Conservation (phyloP, 2,329 filamentous ascomycete species). For the Ceratocystiopsis brevicomis region DNA sequence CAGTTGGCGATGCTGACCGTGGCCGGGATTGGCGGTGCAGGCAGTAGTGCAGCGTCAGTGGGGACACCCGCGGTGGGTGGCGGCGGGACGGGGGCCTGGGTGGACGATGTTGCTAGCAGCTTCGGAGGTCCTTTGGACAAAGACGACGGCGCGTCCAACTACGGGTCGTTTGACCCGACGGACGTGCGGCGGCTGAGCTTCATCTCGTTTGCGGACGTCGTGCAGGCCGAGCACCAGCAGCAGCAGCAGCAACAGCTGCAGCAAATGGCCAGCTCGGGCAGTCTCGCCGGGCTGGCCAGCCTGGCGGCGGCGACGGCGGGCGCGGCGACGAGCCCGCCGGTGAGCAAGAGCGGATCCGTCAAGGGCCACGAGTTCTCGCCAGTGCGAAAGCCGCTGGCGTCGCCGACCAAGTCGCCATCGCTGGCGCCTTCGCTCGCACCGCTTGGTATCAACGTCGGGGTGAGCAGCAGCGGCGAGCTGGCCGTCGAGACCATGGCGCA, state of each 20-base stretch:
- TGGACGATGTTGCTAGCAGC: conserved; percentile 34
- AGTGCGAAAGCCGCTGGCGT: conserved; percentile 38
- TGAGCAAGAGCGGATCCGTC: conserved; percentile 55
- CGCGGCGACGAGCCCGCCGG: conserved; percentile 48
- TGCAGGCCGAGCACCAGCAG: conserved; percentile 53
- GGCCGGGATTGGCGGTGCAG: conserved; percentile 22
- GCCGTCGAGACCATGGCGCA: conserved; percentile 91
- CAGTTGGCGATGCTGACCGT: conserved; percentile 48
- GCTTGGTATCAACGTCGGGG: neutral
- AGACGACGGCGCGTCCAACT: conserved; percentile 49
- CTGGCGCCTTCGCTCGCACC: conserved; percentile 10
- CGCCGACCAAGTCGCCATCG: conserved; percentile 24
- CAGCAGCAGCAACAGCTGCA: conserved; percentile 8
- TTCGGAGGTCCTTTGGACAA: conserved; percentile 26
- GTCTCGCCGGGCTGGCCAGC: conserved; percentile 45
- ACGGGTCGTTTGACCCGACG: conserved; percentile 55
- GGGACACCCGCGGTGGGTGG: conserved; percentile 15
- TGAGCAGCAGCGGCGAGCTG: conserved; percentile 36
- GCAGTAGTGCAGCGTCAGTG: no score
- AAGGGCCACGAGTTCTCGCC: conserved; percentile 58
- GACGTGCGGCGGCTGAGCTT: conserved; percentile 78
- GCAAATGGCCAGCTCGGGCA: conserved; percentile 20
- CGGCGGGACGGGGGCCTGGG: conserved; percentile 24
- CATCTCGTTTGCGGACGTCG: conserved; percentile 91
- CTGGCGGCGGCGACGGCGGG: conserved; percentile 28